Evolutionary conservation across 2,329 filamentous ascomycete genomes (phyloP), one percentile per base, ranked within the genome.

Genomic region (Phialocephala sp.): DNA sequence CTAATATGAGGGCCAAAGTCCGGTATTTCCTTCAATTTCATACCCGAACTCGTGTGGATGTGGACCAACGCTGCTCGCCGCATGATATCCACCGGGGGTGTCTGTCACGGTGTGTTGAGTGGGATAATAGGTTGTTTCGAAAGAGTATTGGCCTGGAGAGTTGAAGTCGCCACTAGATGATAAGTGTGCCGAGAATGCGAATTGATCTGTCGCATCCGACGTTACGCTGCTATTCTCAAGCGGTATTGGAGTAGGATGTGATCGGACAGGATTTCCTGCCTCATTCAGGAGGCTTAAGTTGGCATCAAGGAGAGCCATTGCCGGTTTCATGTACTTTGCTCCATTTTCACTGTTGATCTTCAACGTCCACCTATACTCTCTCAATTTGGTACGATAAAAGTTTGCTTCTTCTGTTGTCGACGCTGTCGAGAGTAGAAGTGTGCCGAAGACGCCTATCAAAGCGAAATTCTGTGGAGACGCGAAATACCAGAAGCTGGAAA

Each of bases 401-500:
- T 71, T 65, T 41, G 62, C 68, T 52, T 74, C 72, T 45, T 73
- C 64, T n/a, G 57, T 15, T 12, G 59, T 69, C n/a, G 66, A 63
- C 12, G 69, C 69, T 24, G 68, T 73, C 8, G 68, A 72, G 9
- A 70, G 66, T 14, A 82, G 69, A 1, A 82, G 71, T 0, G 78
- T 79, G 0, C 78, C 79, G 59, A 82, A 78, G 1, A 79, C 79
- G 36, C 79, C 78, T 1, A 82, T 78, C 62, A 79, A 75, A 3
- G 80, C 80, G 27, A 81, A 79, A 64, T 80, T 80, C 22, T 80
- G 80, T 0, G 80, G 76, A 0, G 80, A 79, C 1, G 78, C 78
- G 54, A 81, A 81, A 64, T 80, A 80, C 80, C 80, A 82, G 62
- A 82, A 82, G 8, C 79, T 79, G 15, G 80, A 80, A 1, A 81